Evolutionary conservation across 106 monocot genomes (phyloP).

Genomic region (Agapanthus africanus): DNA sequence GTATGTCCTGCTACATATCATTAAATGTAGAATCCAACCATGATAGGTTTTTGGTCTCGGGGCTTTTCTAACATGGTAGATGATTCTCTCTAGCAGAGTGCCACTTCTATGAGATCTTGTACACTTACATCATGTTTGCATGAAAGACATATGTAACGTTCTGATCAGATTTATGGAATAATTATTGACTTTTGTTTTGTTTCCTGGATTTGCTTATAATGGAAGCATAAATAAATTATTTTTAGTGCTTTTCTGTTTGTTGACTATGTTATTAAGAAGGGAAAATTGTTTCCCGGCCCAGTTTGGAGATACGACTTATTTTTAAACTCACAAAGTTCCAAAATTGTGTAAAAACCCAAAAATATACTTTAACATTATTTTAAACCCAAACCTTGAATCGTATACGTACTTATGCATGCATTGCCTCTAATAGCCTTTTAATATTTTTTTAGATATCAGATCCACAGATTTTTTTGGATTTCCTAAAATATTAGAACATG

Average conservation of each 20-base stretch:
- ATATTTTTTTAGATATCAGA: too few relatives aligned
- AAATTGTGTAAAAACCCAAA: too few relatives aligned
- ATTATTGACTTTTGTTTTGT: neutral
- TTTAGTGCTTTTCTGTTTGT: neutral
- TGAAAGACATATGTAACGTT: neutral
- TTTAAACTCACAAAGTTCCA: too few relatives aligned
- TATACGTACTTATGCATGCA: too few relatives aligned
- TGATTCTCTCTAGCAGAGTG: neutral
- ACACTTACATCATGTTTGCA: neutral
- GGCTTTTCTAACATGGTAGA: neutral
- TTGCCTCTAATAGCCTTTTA: too few relatives aligned
- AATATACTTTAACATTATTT: too few relatives aligned
- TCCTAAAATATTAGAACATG: too few relatives aligned
- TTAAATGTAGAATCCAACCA: neutral
- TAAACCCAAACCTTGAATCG: too few relatives aligned
- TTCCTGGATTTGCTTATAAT: neutral
- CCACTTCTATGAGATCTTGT: neutral
- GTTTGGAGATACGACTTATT: too few relatives aligned
- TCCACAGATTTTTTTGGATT: too few relatives aligned
- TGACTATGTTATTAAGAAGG: too few relatives aligned
- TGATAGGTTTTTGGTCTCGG: neutral
- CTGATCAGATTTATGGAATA: neutral
- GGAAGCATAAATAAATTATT: neutral
- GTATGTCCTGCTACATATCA: neutral
- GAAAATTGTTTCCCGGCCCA: too few relatives aligned